Evolutionary conservation across 305 asterid genomes (phyloP).

Genomic region (Euphrasia arctica): DNA sequence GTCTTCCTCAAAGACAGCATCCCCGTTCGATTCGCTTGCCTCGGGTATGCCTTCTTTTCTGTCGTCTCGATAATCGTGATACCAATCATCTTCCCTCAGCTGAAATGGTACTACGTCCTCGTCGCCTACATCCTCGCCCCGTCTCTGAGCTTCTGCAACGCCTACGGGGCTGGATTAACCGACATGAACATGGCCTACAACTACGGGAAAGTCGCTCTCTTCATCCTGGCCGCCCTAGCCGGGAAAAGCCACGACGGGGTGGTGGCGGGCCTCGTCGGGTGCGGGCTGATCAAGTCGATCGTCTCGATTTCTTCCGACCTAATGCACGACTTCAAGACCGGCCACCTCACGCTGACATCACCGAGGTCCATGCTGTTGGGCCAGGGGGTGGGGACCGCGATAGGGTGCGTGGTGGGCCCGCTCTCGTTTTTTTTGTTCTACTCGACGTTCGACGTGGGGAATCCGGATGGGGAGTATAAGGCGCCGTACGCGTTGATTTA

Average conservation of each 20-base stretch:
- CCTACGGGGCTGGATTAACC: slow-evolving; percentile 1
- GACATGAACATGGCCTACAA: not conserved
- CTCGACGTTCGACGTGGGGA: not conserved
- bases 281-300: slow-evolving; percentile 1
- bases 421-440: not conserved
- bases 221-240: not conserved
- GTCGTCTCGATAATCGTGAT: not conserved
- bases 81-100: not conserved
- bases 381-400: not conserved
- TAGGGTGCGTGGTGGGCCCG: not conserved
- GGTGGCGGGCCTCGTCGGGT: slow-evolving; percentile 1
- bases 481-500: not conserved
- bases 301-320: slow-evolving; percentile 3
- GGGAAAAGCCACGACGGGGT: not conserved
- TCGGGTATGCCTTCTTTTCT: not conserved
- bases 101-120: slow-evolving; percentile 1
- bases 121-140: slow-evolving; percentile 1
- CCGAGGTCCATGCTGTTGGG: not conserved
- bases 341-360: not conserved
- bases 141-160: slow-evolving; percentile 3
- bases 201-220: not conserved
- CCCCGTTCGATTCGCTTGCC: not conserved
- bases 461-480: not conserved
- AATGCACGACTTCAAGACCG: slow-evolving; percentile 9
- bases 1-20: slow-evolving; percentile 20